These are phyloP conservation scores for Wickerhamomyces canadensis DNA, from an alignment of 805 yeast genomes.

Conservation along the genomic window DNA sequence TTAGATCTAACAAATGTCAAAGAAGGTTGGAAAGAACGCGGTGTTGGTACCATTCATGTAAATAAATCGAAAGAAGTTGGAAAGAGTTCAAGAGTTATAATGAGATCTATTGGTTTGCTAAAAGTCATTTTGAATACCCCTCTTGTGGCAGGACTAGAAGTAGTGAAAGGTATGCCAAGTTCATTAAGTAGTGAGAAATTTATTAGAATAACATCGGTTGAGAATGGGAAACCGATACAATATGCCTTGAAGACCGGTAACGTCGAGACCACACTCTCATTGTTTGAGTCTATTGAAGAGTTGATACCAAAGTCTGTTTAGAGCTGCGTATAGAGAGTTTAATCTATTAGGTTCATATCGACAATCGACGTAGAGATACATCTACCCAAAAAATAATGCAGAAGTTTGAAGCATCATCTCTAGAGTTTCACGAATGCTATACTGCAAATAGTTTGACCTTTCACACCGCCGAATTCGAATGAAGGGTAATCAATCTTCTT, in stretches of 20 bases:
- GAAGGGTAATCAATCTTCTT: slow-evolving; percentile 69
- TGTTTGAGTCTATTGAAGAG: slow-evolving; percentile 44
- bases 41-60: slow-evolving; percentile 81
- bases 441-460: slow-evolving; percentile 85
- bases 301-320: slow-evolving; percentile 19
- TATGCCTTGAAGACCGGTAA: slow-evolving; percentile 73
- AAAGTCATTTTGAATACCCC: slow-evolving; percentile 78
- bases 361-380: too few relatives aligned
- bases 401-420: not conserved
- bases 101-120: slow-evolving; percentile 86
- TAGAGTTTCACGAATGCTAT: slow-evolving; percentile 59
- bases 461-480: slow-evolving; percentile 83
- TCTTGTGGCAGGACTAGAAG: slow-evolving; percentile 52
- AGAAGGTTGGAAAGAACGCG: slow-evolving; percentile 95
- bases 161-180: slow-evolving; percentile 78
- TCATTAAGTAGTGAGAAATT: slow-evolving; percentile 82
- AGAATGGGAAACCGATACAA: slow-evolving; percentile 66
- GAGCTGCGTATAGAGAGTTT: not conserved
- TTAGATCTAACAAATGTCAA: slow-evolving; percentile 58
- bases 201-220: slow-evolving; percentile 65
- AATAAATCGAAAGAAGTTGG: slow-evolving; percentile 35
- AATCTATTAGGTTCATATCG: too few relatives aligned
- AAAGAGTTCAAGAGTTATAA: slow-evolving; percentile 63
- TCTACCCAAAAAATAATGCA: not conserved
- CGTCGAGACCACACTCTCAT: slow-evolving; percentile 50